A percentile compares a stretch with the other conserved stretches of the same genome.
These are phyloP conservation scores for Venturia asperata DNA, from an alignment of 2,329 filamentous ascomycete species.

Conservation along the genomic window DNA sequence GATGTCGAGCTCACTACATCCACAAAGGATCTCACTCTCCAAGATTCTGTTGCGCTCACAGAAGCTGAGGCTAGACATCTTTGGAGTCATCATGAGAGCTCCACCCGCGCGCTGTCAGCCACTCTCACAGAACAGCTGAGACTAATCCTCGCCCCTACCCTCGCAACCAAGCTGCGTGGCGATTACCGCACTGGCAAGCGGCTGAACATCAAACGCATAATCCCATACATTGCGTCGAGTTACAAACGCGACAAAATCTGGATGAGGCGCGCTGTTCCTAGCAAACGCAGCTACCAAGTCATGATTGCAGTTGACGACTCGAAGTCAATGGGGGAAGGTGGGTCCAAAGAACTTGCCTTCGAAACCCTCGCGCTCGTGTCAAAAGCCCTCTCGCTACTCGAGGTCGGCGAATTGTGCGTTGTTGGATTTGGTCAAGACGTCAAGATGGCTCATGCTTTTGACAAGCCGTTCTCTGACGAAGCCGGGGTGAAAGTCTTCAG, in stretches of 20 bases:
- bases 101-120: conserved; percentile 79
- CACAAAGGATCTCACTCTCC: conserved; percentile 37
- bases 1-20: conserved; percentile 60
- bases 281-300: conserved; percentile 93
- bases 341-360: conserved; percentile 73
- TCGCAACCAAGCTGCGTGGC: conserved; percentile 91
- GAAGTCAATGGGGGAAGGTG: conserved; percentile 81
- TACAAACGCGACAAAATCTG: conserved; percentile 99
- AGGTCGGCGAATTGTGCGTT: conserved; percentile 88
- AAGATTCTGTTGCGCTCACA: conserved; percentile 35
- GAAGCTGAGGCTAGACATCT: conserved; percentile 58
- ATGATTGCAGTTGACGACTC: conserved; percentile 96
- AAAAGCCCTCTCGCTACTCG: conserved; percentile 80
- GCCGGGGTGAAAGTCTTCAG: conserved; percentile 78
- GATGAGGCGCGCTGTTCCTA: conserved; percentile 89
- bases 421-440: conserved; percentile 82
- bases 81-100: conserved; percentile 78
- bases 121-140: conserved; percentile 90
- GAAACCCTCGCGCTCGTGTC: conserved; percentile 91
- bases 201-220: conserved; percentile 98
- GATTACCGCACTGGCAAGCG: conserved; percentile 97
- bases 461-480: conserved; percentile 71
- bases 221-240: conserved; percentile 94
- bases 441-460: conserved; percentile 78
- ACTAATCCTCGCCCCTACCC: conserved; percentile 87